Percentiles rank a stretch among this genome's conserved stretches.
Conservation (phyloP, 352 stramenopile genomes). For the Hyaloperonospora brassicae region DNA sequence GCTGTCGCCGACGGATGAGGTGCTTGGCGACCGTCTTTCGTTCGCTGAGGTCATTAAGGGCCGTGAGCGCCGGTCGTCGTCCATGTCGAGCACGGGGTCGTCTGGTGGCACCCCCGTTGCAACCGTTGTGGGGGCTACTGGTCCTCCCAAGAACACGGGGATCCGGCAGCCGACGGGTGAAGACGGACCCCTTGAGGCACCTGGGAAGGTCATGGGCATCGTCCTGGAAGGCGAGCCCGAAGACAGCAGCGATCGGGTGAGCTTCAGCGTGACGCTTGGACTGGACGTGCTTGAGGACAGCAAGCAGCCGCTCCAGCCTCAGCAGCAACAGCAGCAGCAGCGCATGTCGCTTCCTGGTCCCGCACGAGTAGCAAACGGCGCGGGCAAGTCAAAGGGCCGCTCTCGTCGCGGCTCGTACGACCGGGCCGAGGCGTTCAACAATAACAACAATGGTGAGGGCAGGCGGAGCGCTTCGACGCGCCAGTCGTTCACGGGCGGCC, state of each 20-base stretch:
- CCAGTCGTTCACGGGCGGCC: slow-evolving; percentile 30
- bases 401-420: slow-evolving; percentile 50
- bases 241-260: slow-evolving; percentile 55
- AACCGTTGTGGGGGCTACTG: slow-evolving; percentile 7
- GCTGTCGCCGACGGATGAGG: slow-evolving; percentile 26
- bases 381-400: slow-evolving; percentile 32
- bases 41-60: slow-evolving; percentile 47
- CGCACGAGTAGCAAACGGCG: slow-evolving; percentile 6
- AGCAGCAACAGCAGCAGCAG: slow-evolving; percentile 31
- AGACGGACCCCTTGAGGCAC: slow-evolving; percentile 57
- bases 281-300: slow-evolving; percentile 58
- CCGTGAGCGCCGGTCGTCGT: slow-evolving; percentile 38
- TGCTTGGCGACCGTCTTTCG: slow-evolving; percentile 35
- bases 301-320: slow-evolving; percentile 32
- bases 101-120: slow-evolving; percentile 16
- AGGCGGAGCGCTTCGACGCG: slow-evolving; percentile 26
- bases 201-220: slow-evolving; percentile 76
- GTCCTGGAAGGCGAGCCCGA: slow-evolving; percentile 50
- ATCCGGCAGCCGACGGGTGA: slow-evolving; percentile 75
- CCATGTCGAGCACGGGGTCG: slow-evolving; percentile 31
- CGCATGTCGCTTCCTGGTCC: slow-evolving; percentile 40
- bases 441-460: slow-evolving; percentile 28
- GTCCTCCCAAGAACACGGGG: slow-evolving; percentile 13
- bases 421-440: slow-evolving; percentile 31
- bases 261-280: slow-evolving; percentile 77